A percentile compares a stretch with the other conserved stretches of the same genome.
These are phyloP conservation scores for Ormosia emarginata DNA, from an alignment of 306 rosid genomes.

Conservation along the genomic window DNA sequence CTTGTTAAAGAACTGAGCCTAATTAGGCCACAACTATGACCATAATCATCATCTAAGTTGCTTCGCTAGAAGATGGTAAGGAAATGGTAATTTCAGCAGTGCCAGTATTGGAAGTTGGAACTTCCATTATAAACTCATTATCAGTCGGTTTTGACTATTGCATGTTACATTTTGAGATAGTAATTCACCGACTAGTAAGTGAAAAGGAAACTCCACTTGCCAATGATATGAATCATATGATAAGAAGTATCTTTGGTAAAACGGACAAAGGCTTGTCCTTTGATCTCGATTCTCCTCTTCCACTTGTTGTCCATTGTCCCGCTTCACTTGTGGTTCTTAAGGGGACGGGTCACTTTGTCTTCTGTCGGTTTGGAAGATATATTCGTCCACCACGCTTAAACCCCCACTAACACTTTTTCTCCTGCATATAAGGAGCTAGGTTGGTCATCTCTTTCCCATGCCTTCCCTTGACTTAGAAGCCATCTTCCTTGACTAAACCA, in stretches of 20 bases:
- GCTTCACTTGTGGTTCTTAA: constrained; percentile 46
- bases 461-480: constrained; percentile 36
- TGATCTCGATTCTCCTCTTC: constrained; percentile 45
- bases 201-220: constrained; percentile 30
- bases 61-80: neutral
- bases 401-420: constrained; percentile 36
- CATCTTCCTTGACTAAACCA: neutral
- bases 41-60: neutral
- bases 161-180: neutral
- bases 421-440: constrained; percentile 61
- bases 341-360: constrained; percentile 50
- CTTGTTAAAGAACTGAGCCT: neutral
- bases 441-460: constrained; percentile 34
- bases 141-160: neutral
- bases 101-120: neutral
- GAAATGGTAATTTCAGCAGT: neutral
- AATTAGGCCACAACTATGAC: neutral
- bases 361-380: constrained; percentile 45
- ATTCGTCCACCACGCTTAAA: constrained; percentile 50
- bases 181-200: neutral
- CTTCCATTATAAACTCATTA: neutral
- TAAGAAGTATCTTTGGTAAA: constrained; percentile 41
- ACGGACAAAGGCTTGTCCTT: constrained; percentile 17
- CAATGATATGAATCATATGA: constrained; percentile 11
- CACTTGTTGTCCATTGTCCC: constrained; percentile 38